Evolutionary conservation across 768 basidiomycete genomes (phyloP).

Genomic region (Terana coerulea): DNA sequence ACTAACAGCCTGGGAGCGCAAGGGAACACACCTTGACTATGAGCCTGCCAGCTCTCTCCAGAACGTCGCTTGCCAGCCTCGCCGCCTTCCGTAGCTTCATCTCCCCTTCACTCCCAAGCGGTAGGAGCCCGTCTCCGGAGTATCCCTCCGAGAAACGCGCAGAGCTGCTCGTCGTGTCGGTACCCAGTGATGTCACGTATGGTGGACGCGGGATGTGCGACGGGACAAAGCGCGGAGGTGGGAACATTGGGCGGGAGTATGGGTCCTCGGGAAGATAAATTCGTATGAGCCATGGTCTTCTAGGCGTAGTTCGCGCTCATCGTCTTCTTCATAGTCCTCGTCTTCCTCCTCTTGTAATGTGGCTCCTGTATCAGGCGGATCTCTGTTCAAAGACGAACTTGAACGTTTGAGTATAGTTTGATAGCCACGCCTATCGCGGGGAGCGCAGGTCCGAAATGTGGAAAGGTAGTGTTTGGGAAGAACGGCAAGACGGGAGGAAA

Average conservation of each 20-base stretch:
- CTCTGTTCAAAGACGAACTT: too few species aligned
- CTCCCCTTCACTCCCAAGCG: slow-evolving; percentile 14
- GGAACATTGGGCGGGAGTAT: slow-evolving; percentile 56
- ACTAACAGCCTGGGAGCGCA: neutral
- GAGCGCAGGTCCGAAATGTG: too few species aligned
- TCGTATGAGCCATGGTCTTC: slow-evolving; percentile 42
- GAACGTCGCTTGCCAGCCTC: slow-evolving; percentile 16
- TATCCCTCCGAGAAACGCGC: neutral
- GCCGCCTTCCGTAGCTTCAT: slow-evolving; percentile 18
- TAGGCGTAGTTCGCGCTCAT: slow-evolving; percentile 27
- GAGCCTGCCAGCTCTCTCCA: slow-evolving; percentile 20
- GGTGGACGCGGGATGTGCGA: slow-evolving; percentile 47
- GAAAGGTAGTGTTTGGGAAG: too few species aligned
- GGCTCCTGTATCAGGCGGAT: too few species aligned
- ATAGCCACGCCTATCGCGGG: too few species aligned
- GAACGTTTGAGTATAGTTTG: too few species aligned
- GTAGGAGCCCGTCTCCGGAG: slow-evolving; percentile 3
- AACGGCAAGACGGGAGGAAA: too few species aligned
- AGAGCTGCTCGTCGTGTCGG: neutral
- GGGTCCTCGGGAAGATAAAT: slow-evolving; percentile 66
- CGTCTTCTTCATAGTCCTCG: slow-evolving; percentile 2
- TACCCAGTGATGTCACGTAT: slow-evolving; percentile 38
- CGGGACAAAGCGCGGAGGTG: slow-evolving; percentile 50
- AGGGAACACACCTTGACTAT: slow-evolving; percentile 19
- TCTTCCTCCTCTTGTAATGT: too few species aligned